These are phyloP conservation scores for Inga laurina DNA, from an alignment of 306 rosid species.

Conservation along the genomic window DNA sequence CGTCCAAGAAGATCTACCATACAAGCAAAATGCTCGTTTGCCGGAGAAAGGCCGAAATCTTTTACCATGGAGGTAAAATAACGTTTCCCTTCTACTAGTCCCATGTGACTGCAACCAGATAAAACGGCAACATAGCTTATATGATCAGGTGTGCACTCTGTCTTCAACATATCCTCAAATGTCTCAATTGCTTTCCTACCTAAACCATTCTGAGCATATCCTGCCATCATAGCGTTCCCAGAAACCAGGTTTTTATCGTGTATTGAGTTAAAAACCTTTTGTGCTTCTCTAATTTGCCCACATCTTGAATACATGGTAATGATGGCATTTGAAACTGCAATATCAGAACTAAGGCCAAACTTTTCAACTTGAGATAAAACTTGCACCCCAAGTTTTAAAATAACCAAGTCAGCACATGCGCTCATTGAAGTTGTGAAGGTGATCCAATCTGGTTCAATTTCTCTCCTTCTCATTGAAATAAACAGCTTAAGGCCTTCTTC, in stretches of 20 bases:
- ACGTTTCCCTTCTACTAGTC: conserved; percentile 42
- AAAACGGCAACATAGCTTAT: conserved; percentile 49
- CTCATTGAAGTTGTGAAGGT: conserved; percentile 46
- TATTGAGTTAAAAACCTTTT: conserved; percentile 36
- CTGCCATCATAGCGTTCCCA: conserved; percentile 15
- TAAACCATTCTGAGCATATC: conserved; percentile 49
- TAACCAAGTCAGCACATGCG: conserved; percentile 51
- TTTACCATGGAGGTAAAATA: conserved; percentile 46
- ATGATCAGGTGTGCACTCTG: conserved; percentile 39
- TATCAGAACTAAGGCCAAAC: conserved; percentile 41
- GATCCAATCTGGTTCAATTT: conserved; percentile 42
- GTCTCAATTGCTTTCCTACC: conserved; percentile 44
- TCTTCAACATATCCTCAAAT: conserved; percentile 45
- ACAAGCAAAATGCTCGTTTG: conserved; percentile 51
- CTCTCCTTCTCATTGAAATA: conserved; percentile 41
- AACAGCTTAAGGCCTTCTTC: conserved; percentile 50
- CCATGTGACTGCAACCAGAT: conserved; percentile 55
- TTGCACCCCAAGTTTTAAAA: conserved; percentile 46
- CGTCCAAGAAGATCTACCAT: conserved; percentile 60
- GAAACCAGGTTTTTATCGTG: conserved; percentile 29
- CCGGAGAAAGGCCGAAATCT: conserved; percentile 41
- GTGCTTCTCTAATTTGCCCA: conserved; percentile 45
- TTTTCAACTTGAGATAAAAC: conserved; percentile 46
- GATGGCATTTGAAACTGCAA: conserved; percentile 44
- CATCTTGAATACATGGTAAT: conserved; percentile 54